phyloP scores from a whole-genome alignment of 1,284 basidiomycete genomes.

The Cutaneotrichosporon sp. region DNA sequence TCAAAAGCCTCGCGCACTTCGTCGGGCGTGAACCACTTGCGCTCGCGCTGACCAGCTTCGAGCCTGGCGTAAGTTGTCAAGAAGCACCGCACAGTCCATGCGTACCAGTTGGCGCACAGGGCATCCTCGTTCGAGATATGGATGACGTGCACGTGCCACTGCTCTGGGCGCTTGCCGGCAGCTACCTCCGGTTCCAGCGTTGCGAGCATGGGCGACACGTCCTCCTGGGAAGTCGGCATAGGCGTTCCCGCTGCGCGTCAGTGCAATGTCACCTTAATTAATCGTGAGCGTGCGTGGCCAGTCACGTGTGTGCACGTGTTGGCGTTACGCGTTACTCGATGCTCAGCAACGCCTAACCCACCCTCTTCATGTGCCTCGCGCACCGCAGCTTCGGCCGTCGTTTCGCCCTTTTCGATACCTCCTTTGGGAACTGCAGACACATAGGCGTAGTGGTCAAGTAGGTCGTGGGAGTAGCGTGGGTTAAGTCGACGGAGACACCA shows the following conservation, averaged over 20 bases:
- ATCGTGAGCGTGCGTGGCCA: too few species aligned
- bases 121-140: conserved; percentile 17
- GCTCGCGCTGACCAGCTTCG: conserved; percentile 29
- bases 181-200: not conserved
- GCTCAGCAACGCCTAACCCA: too few species aligned
- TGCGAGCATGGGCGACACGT: conserved; percentile 6
- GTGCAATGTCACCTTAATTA: too few species aligned
- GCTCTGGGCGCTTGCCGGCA: conserved; percentile 1
- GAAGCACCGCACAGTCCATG: too few species aligned
- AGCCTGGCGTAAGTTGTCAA: conserved; percentile 22
- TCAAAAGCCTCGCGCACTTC: conserved; percentile 23
- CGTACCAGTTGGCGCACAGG: conserved; percentile 25
- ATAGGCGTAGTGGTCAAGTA: not conserved
- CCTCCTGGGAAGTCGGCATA: not conserved
- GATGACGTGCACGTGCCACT: conserved; percentile 37
- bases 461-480: not conserved
- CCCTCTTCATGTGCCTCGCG: conserved; percentile 47
- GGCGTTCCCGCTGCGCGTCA: too few species aligned
- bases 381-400: conserved; percentile 39
- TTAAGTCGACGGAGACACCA: too few species aligned
- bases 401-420: conserved; percentile 42
- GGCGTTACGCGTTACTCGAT: too few species aligned
- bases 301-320: too few species aligned
- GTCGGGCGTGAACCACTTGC: conserved; percentile 24
- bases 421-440: conserved; percentile 42